Evolutionary conservation across 2,329 filamentous ascomycete genomes (phyloP).

Genomic region (Exutisphaerella laricina): DNA sequence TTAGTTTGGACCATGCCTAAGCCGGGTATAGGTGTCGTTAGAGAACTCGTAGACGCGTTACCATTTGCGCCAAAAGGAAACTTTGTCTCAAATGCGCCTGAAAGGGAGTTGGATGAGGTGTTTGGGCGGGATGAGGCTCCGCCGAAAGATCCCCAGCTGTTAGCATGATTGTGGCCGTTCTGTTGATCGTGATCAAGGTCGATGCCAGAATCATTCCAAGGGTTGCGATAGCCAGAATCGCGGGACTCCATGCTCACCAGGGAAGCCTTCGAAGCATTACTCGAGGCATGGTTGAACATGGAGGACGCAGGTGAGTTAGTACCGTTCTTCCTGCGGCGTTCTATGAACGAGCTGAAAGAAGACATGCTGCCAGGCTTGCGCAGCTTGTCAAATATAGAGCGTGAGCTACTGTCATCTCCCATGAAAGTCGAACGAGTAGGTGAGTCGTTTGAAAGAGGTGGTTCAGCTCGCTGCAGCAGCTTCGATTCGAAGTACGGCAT

Average conservation of each 20-base stretch:
- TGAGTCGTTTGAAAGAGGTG: slow-evolving; percentile 72
- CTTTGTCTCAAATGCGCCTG: slow-evolving; percentile 58
- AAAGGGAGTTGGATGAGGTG: slow-evolving; percentile 57
- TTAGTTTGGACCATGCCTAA: slow-evolving; percentile 31
- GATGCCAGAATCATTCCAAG: slow-evolving; percentile 96
- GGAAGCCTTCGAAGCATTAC: slow-evolving; percentile 89
- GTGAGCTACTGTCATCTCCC: slow-evolving; percentile 72
- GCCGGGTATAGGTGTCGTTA: slow-evolving; percentile 36
- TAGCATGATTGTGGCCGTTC: slow-evolving; percentile 36
- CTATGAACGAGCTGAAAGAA: slow-evolving; percentile 91
- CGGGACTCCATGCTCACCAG: slow-evolving; percentile 94
- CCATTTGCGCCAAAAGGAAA: slow-evolving; percentile 54
- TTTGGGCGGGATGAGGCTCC: slow-evolving; percentile 59
- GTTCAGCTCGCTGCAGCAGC: slow-evolving; percentile 84
- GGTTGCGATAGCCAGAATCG: slow-evolving; percentile 90
- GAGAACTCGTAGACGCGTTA: slow-evolving; percentile 36
- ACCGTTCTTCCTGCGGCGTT: slow-evolving; percentile 88
- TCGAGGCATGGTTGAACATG: slow-evolving; percentile 84
- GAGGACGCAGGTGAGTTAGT: slow-evolving; percentile 60
- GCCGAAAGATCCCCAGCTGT: slow-evolving; percentile 41
- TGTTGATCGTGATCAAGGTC: slow-evolving; percentile 78
- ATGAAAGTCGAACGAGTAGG: slow-evolving; percentile 77
- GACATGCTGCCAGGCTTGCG: slow-evolving; percentile 93
- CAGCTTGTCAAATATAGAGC: slow-evolving; percentile 83
- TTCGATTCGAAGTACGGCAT: slow-evolving; percentile 97